phyloP scores from a whole-genome alignment of 805 yeast species.

The Candida oleophila region DNA sequence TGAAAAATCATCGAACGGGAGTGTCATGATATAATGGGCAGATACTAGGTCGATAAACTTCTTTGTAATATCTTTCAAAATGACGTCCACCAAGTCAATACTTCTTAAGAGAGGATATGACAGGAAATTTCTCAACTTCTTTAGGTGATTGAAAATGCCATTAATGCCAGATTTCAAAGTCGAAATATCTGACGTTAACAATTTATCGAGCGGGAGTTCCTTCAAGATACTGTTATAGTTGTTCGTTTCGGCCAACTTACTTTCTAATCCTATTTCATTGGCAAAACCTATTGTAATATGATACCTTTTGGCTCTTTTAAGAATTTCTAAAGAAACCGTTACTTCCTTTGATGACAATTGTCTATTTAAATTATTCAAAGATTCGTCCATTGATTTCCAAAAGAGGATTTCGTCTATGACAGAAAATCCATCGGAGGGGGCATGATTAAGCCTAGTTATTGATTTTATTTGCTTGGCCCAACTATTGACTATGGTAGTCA shows the following conservation, averaged over 20 bases:
- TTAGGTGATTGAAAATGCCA: constrained; percentile 59
- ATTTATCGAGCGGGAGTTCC: constrained; percentile 66
- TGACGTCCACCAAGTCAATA: constrained; percentile 60
- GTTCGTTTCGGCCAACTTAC: constrained; percentile 49
- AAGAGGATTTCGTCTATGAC: constrained; percentile 66
- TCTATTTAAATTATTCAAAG: constrained; percentile 51
- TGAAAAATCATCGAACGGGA: constrained; percentile 40
- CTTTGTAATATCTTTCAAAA: constrained; percentile 55
- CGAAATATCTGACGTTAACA: constrained; percentile 26
- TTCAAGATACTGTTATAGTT: constrained; percentile 62
- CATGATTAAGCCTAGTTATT: constrained; percentile 52
- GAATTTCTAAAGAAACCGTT: constrained; percentile 53
- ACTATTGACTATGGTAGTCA: constrained; percentile 67
- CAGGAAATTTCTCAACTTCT: constrained; percentile 50
- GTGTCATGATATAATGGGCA: constrained; percentile 41
- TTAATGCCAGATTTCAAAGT: constrained; percentile 44
- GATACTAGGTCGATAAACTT: constrained; percentile 42
- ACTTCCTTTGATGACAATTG: constrained; percentile 61
- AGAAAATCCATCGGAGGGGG: constrained; percentile 54
- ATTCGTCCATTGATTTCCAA: constrained; percentile 72
- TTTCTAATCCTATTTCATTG: constrained; percentile 67
- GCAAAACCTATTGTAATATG: constrained; percentile 74
- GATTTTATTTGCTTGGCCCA: constrained; percentile 71
- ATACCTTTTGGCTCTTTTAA: constrained; percentile 72
- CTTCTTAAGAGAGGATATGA: constrained; percentile 68